Conservation (phyloP, 352 stramenopile genomes). For the Salisapilia sapeloensis region DNA sequence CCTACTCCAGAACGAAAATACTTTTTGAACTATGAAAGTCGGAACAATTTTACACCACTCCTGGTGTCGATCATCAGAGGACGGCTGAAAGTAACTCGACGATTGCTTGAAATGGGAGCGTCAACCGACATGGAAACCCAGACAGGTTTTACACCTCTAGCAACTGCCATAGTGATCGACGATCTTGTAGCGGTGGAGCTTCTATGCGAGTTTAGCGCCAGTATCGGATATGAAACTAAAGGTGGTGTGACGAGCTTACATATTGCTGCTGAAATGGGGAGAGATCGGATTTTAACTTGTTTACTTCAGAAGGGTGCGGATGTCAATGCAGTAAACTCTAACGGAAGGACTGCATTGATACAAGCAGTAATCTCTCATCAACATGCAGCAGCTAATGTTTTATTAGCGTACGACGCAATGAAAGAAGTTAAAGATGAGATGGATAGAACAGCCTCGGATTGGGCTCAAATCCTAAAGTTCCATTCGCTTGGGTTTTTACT, state of each 20-base stretch:
- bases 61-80: constrained; percentile 22
- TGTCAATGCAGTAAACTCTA: constrained; percentile 12
- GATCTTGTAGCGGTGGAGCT: constrained; percentile 26
- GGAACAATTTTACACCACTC: constrained; percentile 30
- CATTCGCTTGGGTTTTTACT: constrained; percentile 13
- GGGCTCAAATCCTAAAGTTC: constrained; percentile 10
- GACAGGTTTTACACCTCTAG: constrained; percentile 26
- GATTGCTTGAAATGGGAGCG: constrained; percentile 26
- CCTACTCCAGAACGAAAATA: constrained; percentile 2
- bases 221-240: constrained; percentile 17
- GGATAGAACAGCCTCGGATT: constrained; percentile 14
- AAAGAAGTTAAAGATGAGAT: constrained; percentile 9
- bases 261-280: constrained; percentile 31
- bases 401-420: constrained; percentile 22
- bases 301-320: constrained; percentile 19
- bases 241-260: constrained; percentile 14
- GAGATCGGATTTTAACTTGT: constrained; percentile 11
- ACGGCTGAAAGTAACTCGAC: constrained; percentile 15
- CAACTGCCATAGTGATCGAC: constrained; percentile 22
- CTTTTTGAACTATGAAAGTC: constrained; percentile 31
- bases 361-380: constrained; percentile 27
- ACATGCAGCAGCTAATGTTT: constrained; percentile 10
- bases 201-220: constrained; percentile 21
- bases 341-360: constrained; percentile 18
- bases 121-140: constrained; percentile 20